Evolutionary conservation across 495 filamentous ascomycete species (phyloP).

Genomic region (Podospora pseudopauciseta): DNA sequence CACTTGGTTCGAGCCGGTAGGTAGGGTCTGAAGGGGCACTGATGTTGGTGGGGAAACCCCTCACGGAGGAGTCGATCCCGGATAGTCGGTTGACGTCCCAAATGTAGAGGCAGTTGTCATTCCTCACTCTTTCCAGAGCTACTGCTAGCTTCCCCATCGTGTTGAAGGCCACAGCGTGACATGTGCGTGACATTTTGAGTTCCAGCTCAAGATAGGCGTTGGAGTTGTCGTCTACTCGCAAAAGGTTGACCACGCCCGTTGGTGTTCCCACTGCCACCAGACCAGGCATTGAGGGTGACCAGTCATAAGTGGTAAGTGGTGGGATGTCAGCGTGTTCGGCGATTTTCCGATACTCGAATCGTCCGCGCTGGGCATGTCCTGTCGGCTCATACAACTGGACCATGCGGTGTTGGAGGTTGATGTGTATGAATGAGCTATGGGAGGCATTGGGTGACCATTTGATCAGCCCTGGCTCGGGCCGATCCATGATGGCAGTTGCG

Average conservation of each 20-base stretch:
- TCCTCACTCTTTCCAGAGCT: slow-evolving; percentile 84
- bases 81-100: slow-evolving; percentile 80
- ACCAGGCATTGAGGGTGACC: slow-evolving; percentile 68
- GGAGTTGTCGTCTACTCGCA: slow-evolving; percentile 66
- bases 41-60: slow-evolving; percentile 38
- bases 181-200: slow-evolving; percentile 80
- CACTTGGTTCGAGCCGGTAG: slow-evolving; percentile 72
- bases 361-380: slow-evolving; percentile 49
- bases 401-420: slow-evolving; percentile 75
- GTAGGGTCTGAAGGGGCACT: slow-evolving; percentile 55
- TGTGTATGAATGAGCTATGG: slow-evolving; percentile 67
- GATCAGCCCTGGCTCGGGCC: slow-evolving; percentile 56
- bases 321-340: slow-evolving; percentile 76
- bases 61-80: slow-evolving; percentile 36
- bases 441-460: slow-evolving; percentile 83
- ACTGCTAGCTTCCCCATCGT: slow-evolving; percentile 74
- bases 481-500: slow-evolving; percentile 41
- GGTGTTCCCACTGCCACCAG: slow-evolving; percentile 81
- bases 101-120: slow-evolving; percentile 88
- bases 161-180: slow-evolving; percentile 89
- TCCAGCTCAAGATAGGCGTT: slow-evolving; percentile 66
- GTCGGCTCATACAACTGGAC: slow-evolving; percentile 76
- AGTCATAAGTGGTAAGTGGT: slow-evolving; percentile 88
- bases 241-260: slow-evolving; percentile 77
- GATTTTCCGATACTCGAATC: slow-evolving; percentile 62